Evolutionary conservation across 2,329 filamentous ascomycete genomes (phyloP).

Genomic region (Monascus ruber): DNA sequence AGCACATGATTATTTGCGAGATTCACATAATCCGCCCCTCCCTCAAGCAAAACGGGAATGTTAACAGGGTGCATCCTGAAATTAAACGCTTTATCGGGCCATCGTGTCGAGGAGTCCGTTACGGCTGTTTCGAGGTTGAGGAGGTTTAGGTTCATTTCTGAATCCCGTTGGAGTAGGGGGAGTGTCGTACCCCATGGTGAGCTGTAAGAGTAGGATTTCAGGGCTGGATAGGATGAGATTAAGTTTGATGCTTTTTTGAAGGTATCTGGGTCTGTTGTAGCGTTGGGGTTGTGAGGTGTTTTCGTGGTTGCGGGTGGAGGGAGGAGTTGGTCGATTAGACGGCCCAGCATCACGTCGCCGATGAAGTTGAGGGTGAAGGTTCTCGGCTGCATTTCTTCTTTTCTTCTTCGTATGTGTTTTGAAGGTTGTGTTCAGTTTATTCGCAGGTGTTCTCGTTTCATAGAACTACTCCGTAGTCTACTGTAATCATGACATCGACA

Average conservation of each 20-base stretch:
- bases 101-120: constrained; percentile 19
- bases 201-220: constrained; percentile 12
- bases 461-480: background rate
- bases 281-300: constrained; percentile 30
- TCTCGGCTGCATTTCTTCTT: background rate
- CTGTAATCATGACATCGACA: background rate
- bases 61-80: constrained; percentile 33
- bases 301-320: constrained; percentile 7
- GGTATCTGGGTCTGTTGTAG: constrained; percentile 17
- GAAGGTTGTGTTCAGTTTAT: no score
- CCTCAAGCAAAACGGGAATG: constrained; percentile 18
- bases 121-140: constrained; percentile 32
- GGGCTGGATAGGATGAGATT: constrained; percentile 8
- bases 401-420: no score
- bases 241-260: constrained; percentile 14
- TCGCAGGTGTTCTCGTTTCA: no score
- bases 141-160: constrained; percentile 19
- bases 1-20: constrained; percentile 32
- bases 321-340: constrained; percentile 30
- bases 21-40: constrained; percentile 21
- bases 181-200: constrained; percentile 27
- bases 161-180: constrained; percentile 15
- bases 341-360: constrained; percentile 34
- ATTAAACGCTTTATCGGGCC: constrained; percentile 31
- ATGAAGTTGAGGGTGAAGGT: constrained; percentile 20